These are phyloP conservation scores for Ambispora gerdemannii DNA, from an alignment of 192 early-diverging fungal species.

Conservation along the genomic window DNA sequence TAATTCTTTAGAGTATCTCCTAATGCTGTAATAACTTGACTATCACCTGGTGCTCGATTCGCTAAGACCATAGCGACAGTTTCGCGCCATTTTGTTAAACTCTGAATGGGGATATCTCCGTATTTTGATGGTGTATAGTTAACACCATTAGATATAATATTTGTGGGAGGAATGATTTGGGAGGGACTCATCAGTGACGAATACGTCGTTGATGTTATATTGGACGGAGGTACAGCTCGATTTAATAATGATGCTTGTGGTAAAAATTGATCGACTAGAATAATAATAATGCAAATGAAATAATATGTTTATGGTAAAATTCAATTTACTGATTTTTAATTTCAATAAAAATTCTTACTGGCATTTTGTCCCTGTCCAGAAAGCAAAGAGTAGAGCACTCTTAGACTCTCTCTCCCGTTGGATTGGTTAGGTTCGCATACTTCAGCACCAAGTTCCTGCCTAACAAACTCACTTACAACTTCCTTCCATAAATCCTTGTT, in stretches of 20 bases:
- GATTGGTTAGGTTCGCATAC: conserved; percentile 32
- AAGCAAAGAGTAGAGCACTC: conserved; percentile 67
- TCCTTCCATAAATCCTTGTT: conserved; percentile 80
- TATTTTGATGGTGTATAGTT: conserved; percentile 11
- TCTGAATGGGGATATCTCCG: conserved; percentile 31
- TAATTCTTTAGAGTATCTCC: conserved; percentile 69
- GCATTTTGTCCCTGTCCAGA: conserved; percentile 56
- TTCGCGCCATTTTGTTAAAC: conserved; percentile 68
- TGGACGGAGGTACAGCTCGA: neutral
- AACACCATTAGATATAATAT: neutral
- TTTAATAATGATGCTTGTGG: conserved; percentile 13
- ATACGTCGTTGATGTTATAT: neutral
- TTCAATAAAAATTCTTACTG: conserved; percentile 27
- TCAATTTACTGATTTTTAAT: neutral
- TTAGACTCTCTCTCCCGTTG: conserved; percentile 47
- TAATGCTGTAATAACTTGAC: conserved; percentile 64
- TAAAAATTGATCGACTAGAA: conserved; percentile 34
- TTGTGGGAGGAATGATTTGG: neutral
- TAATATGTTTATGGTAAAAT: neutral
- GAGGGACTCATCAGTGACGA: neutral
- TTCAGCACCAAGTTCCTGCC: conserved; percentile 48
- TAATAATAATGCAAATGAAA: neutral
- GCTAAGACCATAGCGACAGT: conserved; percentile 74
- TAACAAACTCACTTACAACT: conserved; percentile 69
- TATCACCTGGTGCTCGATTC: conserved; percentile 77